phyloP scores from a whole-genome alignment of 768 basidiomycete genomes.

The Dacryopinax spathularia region DNA sequence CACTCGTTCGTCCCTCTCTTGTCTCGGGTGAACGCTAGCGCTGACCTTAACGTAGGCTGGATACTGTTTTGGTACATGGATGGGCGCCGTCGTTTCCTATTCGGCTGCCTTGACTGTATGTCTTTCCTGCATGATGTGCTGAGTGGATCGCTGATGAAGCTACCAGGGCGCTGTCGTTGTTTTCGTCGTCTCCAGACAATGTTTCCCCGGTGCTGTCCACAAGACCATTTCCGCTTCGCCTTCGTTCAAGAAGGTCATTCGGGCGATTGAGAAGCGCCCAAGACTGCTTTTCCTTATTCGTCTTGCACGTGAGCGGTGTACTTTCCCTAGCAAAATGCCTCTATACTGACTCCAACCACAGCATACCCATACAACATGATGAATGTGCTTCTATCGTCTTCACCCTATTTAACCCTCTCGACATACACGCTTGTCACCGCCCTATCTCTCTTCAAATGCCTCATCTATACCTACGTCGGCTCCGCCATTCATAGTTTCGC shows the following conservation, averaged over 20 bases:
- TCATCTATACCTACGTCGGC: conserved; percentile 81
- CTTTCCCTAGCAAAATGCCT: neutral
- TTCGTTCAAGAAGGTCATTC: conserved; percentile 64
- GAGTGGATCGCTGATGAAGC: too few relatives aligned
- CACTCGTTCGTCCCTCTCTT: conserved; percentile 79
- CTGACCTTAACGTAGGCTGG: neutral
- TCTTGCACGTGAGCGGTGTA: conserved; percentile 73
- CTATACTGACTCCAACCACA: neutral
- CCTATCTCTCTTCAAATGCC: conserved; percentile 74
- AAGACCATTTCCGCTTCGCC: conserved; percentile 55
- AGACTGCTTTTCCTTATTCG: conserved; percentile 83
- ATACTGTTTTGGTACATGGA: conserved; percentile 15
- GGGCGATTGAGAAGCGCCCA: conserved; percentile 76
- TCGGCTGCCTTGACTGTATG: conserved; percentile 51
- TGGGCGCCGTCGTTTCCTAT: conserved; percentile 77
- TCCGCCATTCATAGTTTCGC: conserved; percentile 74
- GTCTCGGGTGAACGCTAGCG: conserved; percentile 31
- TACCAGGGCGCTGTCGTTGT: conserved; percentile 68
- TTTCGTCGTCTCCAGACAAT: conserved; percentile 61
- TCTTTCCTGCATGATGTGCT: neutral
- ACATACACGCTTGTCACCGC: conserved; percentile 72
- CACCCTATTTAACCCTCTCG: conserved; percentile 61
- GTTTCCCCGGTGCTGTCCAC: conserved; percentile 36
- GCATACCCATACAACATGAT: conserved; percentile 56
- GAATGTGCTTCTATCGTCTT: conserved; percentile 83